These are phyloP conservation scores for Sarocladium oryzae DNA, from an alignment of 2,329 filamentous ascomycete species.

Conservation along the genomic window DNA sequence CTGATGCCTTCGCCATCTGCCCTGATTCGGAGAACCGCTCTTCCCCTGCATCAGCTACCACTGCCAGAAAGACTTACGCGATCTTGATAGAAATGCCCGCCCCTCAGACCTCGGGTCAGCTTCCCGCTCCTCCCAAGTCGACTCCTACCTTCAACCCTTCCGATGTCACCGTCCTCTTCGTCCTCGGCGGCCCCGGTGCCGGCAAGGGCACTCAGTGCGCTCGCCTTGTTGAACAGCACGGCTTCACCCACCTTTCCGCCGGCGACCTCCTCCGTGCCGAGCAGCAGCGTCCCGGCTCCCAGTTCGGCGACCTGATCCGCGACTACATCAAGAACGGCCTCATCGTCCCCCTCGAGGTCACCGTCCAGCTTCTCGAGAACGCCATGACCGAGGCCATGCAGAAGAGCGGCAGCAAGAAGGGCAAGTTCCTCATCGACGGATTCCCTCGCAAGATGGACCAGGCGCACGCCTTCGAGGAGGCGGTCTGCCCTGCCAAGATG, in stretches of 20 bases:
- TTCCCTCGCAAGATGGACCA: conserved; percentile 74
- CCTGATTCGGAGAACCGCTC: too few relatives aligned
- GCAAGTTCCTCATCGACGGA: conserved; percentile 51
- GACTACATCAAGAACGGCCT: conserved; percentile 88
- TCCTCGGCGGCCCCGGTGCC: conserved; percentile 90
- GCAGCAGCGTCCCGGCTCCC: conserved; percentile 75
- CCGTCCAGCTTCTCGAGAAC: conserved; percentile 86
- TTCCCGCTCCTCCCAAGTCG: conserved; percentile 45
- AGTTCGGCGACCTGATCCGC: conserved; percentile 91
- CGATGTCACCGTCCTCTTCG: conserved; percentile 88
- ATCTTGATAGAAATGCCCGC: conserved; percentile 31
- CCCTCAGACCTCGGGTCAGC: conserved; percentile 33
- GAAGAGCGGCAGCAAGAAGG: conserved; percentile 41
- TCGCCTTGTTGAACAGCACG: conserved; percentile 78
- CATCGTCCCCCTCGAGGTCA: conserved; percentile 99
- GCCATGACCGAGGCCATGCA: conserved; percentile 71
- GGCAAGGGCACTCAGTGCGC: conserved; percentile 96
- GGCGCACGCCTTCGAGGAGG: conserved; percentile 85
- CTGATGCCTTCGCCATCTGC: not conserved
- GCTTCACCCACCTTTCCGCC: conserved; percentile 88
- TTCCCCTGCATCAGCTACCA: too few relatives aligned
- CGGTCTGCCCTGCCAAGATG: conserved; percentile 75
- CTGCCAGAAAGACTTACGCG: too few relatives aligned
- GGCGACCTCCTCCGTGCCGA: conserved; percentile 92
- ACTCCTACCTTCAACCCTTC: conserved; percentile 65